These are phyloP conservation scores for Vigna reflexopilosa DNA, from an alignment of 306 rosid species.

Conservation along the genomic window DNA sequence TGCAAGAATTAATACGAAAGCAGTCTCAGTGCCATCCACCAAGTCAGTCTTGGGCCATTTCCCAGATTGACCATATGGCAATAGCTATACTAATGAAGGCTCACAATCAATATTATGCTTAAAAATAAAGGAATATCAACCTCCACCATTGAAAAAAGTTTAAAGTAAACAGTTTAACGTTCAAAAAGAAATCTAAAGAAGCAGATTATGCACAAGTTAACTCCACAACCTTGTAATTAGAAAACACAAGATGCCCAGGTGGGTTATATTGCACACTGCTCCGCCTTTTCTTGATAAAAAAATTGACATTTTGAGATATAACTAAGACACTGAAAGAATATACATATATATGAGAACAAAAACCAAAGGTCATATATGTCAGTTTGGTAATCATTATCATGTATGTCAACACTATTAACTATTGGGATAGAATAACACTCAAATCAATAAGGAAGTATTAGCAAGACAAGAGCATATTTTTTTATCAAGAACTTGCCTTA, in stretches of 20 bases:
- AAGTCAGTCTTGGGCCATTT: no score
- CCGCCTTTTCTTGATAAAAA: neutral
- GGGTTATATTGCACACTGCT: neutral
- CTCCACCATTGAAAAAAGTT: neutral
- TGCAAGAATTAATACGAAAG: no score
- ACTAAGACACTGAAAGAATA: neutral
- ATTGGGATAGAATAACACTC: slow-evolving; percentile 13
- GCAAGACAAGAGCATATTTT: slow-evolving; percentile 32
- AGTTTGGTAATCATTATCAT: neutral
- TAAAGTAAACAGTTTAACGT: neutral
- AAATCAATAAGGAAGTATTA: neutral
- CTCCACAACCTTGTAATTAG: neutral
- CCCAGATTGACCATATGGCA: no score
- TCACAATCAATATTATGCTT: neutral
- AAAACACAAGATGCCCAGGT: neutral
- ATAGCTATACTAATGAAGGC: no score
- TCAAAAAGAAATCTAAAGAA: slow-evolving; percentile 4
- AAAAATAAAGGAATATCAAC: neutral
- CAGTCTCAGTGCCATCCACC: no score
- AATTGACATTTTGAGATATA: neutral
- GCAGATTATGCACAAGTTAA: slow-evolving; percentile 2
- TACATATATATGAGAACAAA: neutral
- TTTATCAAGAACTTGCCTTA: slow-evolving; percentile 26
- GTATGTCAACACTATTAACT: neutral
- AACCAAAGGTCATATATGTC: neutral